Base-by-base conservation (phyloP, 805 yeast species). In the Candida sphagnicola region DNA sequence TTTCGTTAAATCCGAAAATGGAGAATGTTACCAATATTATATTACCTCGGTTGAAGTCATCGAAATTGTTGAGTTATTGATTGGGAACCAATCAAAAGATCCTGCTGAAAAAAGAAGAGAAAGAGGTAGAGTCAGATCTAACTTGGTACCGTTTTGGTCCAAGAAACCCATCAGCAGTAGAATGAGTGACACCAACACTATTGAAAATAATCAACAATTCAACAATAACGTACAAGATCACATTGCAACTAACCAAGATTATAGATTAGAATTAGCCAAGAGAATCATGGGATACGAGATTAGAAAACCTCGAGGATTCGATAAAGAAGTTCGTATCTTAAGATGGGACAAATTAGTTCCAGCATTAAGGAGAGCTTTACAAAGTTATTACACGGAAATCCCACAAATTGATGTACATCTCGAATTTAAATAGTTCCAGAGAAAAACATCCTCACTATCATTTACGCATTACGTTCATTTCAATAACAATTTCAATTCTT, bases 11-110 rank as follows among this genome's bases (percentile, higher is more conserved):
- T 38, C 42, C 34, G 59, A 54, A 23, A 43, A 30, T 19, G 58
- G 58, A 4, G 61, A 62, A 33, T 38, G 46, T 8, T 56, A 46
- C 32, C 65, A 62, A 42, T 67, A 61, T 52, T 80, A 78, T 59
- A 76, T 80, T 40, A 80, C 86, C 1, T 73, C 80, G 40, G 85
- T 80, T 25, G 86, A 80, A 51, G 84, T 80, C 15, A 74, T 80
- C 45, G 79, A 74, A 55, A 74, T 80, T 46, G 82, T 80, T 21
- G 85, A 80, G 57, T 53, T 78, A 37, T 53, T 80, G 33, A 77
- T 80, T 45, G 81, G 82, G 4, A 65, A 73, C 2, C 69, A 69
- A 40, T 51, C 56, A 24, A 59, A 58, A 38, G 73, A 73, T 40
- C 67, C 76, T 4, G 65, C 65, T 5, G 80, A 74, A 39, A 70